A percentile compares a stretch with the other conserved stretches of the same genome.
phyloP scores from a whole-genome alignment of 1,139 yeast species.

The Blastobotrys serpentis region DNA sequence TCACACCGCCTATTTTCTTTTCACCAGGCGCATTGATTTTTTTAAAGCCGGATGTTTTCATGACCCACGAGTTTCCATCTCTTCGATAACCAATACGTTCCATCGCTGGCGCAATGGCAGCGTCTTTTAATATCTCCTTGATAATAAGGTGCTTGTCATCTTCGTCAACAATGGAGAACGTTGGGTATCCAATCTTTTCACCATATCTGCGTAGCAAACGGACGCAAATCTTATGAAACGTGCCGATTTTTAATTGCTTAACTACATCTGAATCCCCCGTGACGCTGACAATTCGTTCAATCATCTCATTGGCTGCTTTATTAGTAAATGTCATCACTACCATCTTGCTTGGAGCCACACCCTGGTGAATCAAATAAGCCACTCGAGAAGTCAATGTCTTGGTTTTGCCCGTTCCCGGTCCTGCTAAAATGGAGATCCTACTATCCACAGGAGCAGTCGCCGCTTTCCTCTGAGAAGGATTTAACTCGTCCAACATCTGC shows the following conservation, averaged over 20 bases:
- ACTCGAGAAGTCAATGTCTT: slow-evolving; percentile 77
- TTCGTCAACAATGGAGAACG: slow-evolving; percentile 64
- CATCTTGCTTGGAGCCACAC: slow-evolving; percentile 55
- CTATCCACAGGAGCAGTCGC: slow-evolving; percentile 55
- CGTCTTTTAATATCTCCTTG: slow-evolving; percentile 12
- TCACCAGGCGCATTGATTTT: neutral
- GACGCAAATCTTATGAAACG: slow-evolving; percentile 80
- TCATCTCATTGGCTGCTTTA: slow-evolving; percentile 85
- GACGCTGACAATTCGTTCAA: slow-evolving; percentile 49
- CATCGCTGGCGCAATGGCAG: neutral
- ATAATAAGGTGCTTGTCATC: slow-evolving; percentile 56
- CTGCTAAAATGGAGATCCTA: slow-evolving; percentile 77
- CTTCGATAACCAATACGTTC: neutral
- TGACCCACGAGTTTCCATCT: neutral
- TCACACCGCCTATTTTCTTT: neutral
- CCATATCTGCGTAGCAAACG: slow-evolving; percentile 61
- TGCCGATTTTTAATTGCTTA: slow-evolving; percentile 63
- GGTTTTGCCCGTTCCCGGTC: slow-evolving; percentile 86
- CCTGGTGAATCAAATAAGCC: slow-evolving; percentile 58
- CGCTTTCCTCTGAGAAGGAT: slow-evolving; percentile 58
- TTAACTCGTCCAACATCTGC: slow-evolving; percentile 40
- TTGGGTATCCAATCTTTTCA: slow-evolving; percentile 43
- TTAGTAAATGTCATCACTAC: slow-evolving; percentile 90
- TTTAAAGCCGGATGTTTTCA: neutral
- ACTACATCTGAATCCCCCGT: slow-evolving; percentile 31